These are phyloP conservation scores for Dryadomyces quercus-mongolicae DNA, from an alignment of 2,329 filamentous ascomycete genomes.

Conservation along the genomic window DNA sequence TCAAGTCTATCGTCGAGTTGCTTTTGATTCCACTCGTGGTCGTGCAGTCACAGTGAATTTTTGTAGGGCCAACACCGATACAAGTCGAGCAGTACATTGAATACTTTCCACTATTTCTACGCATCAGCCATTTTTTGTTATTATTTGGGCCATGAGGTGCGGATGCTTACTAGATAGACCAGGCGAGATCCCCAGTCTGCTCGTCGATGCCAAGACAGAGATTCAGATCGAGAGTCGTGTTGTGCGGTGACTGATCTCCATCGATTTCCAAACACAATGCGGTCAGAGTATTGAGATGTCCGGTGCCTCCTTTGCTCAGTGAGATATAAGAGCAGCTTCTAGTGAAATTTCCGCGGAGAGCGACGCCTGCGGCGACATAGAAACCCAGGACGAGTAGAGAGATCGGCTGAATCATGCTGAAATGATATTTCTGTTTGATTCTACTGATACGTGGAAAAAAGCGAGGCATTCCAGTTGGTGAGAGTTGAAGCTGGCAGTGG, in stretches of 20 bases:
- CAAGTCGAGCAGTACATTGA: conserved; percentile 10
- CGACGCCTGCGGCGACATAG: not conserved
- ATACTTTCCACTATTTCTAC: conserved; percentile 11
- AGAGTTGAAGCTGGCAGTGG: no score
- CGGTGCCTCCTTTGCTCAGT: not conserved
- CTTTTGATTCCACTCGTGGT: not conserved
- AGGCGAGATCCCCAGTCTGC: conserved; percentile 2
- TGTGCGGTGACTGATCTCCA: not conserved
- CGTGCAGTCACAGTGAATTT: conserved; percentile 8
- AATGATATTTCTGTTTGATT: not conserved
- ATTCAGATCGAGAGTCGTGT: conserved; percentile 11
- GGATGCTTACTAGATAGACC: conserved; percentile 10
- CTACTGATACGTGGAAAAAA: no score
- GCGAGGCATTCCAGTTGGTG: no score
- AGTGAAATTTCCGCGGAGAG: conserved; percentile 3
- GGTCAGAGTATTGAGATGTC: conserved; percentile 3
- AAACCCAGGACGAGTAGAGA: not conserved
- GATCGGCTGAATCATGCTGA: not conserved
- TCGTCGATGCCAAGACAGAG: conserved; percentile 13
- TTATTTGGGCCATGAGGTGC: not conserved
- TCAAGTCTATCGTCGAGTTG: conserved; percentile 10
- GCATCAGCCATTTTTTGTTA: not conserved
- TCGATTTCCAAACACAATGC: conserved; percentile 1
- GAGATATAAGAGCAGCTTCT: conserved; percentile 1
- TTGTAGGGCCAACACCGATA: not conserved